Evolutionary conservation across 1,284 basidiomycete genomes (phyloP), one percentile per base, ranked within the genome.

Genomic region (Leccinum holopus): DNA sequence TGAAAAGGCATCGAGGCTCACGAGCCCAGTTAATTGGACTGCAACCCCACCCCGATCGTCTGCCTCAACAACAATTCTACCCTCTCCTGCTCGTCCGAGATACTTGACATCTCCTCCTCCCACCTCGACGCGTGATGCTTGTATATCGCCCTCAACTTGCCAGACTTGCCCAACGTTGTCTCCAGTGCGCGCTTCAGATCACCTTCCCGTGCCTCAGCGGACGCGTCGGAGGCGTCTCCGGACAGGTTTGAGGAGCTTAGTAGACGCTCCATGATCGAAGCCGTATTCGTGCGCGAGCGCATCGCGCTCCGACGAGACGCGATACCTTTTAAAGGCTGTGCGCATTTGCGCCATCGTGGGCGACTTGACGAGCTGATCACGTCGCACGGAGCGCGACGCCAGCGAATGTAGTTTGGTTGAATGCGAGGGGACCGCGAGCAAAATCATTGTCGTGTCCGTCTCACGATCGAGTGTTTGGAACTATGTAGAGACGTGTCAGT

Each of bases 401-500:
- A 90, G 72, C 3, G 82, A 72, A 65, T 89, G 83, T 3, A 90
- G 71, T 66, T 86, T 87, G 16, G 81, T 84, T 9, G 85, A 80
- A 70, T 92, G 87, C 0, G 88, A 84, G 0, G 90, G 91, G 0
- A 89, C 83, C 2, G 90, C 89, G 21, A 92, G 77, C 0, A 92
- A 30, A 30, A 30, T 30, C 28, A 30, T 30, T 30, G 28, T 30
- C 28, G 28, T 7, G 7, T 30, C 28, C 28, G 28, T 30, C 28
- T 30, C 28, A 30, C 28, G 28, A 30, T 30, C 28, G 7, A 30
- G 28, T 30, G 28, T 30, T 30, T 30, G 28, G 28, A 30, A 30
- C 28, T 30, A 30, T 1, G 28, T 30, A 30, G 28, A 30, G 28
- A 8, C 28, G 28, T 7, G 28, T 30, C 1, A 30, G 28, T 30